Conservation (phyloP, 2,329 filamentous ascomycete species). For the Ascocoryne sarcoides region DNA sequence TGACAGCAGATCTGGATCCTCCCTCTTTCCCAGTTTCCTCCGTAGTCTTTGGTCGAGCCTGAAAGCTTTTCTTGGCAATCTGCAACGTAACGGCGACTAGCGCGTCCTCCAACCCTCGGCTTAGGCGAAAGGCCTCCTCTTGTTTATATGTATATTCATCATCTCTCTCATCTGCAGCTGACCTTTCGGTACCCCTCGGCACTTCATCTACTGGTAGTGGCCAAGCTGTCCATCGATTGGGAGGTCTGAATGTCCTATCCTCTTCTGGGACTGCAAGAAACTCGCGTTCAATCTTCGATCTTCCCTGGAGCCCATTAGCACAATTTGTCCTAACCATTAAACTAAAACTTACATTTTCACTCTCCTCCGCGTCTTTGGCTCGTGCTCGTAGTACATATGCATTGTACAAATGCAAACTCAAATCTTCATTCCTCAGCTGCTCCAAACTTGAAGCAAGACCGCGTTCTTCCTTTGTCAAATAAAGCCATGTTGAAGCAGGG, state of each 20-base stretch:
- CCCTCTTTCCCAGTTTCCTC: constrained; percentile 11
- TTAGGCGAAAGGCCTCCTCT: constrained; percentile 38
- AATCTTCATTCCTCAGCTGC: constrained; percentile 53
- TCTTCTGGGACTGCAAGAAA: constrained; percentile 9
- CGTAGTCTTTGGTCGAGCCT: constrained; percentile 23
- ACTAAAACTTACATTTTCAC: constrained; percentile 32
- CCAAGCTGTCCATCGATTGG: constrained; percentile 75
- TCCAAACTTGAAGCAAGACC: constrained; percentile 55
- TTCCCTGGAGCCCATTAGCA: background rate
- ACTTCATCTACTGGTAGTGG: constrained; percentile 57
- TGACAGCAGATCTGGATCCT: constrained; percentile 16
- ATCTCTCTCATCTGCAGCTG: constrained; percentile 37
- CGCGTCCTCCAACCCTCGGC: constrained; percentile 59
- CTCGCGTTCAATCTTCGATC: constrained; percentile 13
- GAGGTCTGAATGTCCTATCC: constrained; percentile 38
- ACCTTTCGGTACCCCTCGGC: constrained; percentile 46
- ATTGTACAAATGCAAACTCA: constrained; percentile 73
- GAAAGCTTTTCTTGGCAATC: constrained; percentile 58
- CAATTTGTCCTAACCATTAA: background rate
- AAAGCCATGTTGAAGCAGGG: constrained; percentile 55
- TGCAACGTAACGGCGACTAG: constrained; percentile 58
- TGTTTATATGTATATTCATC: constrained; percentile 44
- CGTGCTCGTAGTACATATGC: constrained; percentile 57
- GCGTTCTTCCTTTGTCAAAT: constrained; percentile 53
- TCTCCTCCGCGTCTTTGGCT: constrained; percentile 13